Conservation (phyloP, 495 filamentous ascomycete genomes). For the Aspergillus carlsbadensis region DNA sequence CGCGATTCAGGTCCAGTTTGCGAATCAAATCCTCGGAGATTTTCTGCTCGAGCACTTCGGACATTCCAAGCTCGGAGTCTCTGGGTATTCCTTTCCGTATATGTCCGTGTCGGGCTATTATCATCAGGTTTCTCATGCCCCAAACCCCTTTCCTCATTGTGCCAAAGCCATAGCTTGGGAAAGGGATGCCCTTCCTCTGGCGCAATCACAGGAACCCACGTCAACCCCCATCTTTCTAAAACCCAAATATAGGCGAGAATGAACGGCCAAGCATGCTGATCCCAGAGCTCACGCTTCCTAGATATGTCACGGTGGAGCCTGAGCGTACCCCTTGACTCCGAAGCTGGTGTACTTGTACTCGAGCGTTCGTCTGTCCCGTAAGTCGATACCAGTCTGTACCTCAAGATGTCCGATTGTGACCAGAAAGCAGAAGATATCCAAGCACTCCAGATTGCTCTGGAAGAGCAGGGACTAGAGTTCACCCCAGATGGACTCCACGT, state of each 20-base stretch:
- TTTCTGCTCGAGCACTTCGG: background rate
- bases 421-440: slow-evolving; percentile 10
- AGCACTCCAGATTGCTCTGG: background rate
- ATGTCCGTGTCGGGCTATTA: background rate
- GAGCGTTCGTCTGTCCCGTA: background rate
- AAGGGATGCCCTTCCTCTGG: background rate
- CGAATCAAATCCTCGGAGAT: background rate
- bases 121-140: background rate
- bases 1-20: slow-evolving; percentile 1
- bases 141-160: background rate
- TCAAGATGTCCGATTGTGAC: slow-evolving; percentile 12
- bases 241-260: slow-evolving; percentile 2
- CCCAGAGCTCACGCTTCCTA: background rate
- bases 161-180: background rate
- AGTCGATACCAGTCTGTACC: background rate
- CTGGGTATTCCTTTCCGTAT: background rate
- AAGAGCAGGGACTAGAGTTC: slow-evolving; percentile 17
- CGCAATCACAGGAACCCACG: background rate
- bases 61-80: slow-evolving; percentile 9
- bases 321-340: slow-evolving; percentile 11
- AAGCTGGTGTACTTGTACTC: slow-evolving; percentile 7
- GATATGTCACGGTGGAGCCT: slow-evolving; percentile 11
- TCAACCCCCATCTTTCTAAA: background rate
- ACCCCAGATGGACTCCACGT: slow-evolving; percentile 18
- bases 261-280: slow-evolving; percentile 13